A percentile compares a stretch with the other conserved stretches of the same genome.
phyloP scores from a whole-genome alignment of 345 rosid genomes.

The Raphanus raphanistrum region DNA sequence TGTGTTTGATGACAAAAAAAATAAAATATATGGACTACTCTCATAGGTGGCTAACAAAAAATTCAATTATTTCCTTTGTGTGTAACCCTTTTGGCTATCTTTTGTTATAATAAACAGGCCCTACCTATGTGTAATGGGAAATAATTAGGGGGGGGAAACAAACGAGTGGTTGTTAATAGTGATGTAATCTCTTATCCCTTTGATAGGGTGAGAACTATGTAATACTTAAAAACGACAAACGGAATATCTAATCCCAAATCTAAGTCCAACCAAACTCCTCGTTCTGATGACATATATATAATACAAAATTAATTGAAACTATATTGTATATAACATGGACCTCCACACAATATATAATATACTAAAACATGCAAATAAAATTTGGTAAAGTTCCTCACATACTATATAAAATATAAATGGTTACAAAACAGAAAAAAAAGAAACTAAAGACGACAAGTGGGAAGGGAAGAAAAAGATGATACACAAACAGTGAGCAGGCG shows the following conservation, averaged over 20 bases:
- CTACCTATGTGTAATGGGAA: neutral
- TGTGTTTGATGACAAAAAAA: too few species aligned
- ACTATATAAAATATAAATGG: neutral
- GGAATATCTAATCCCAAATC: constrained; percentile 12
- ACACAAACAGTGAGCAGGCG: constrained; percentile 20
- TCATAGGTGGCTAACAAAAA: neutral
- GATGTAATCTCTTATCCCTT: constrained; percentile 19
- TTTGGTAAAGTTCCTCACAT: neutral
- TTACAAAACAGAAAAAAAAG: neutral
- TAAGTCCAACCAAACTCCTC: constrained; percentile 17
- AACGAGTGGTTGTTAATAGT: constrained; percentile 12
- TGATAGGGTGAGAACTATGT: neutral
- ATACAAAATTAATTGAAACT: neutral
- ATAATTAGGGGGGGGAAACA: neutral
- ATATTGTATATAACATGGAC: neutral
- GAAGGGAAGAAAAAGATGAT: neutral
- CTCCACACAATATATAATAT: neutral
- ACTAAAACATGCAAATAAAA: neutral
- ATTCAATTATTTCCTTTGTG: neutral
- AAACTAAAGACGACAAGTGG: neutral
- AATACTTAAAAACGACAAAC: constrained; percentile 18
- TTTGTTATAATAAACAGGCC: neutral
- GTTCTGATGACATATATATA: neutral
- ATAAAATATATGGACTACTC: constrained; percentile 9
- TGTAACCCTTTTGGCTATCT: neutral